phyloP scores from a whole-genome alignment of 2,329 filamentous ascomycete genomes.

The Aspergillus sp. region DNA sequence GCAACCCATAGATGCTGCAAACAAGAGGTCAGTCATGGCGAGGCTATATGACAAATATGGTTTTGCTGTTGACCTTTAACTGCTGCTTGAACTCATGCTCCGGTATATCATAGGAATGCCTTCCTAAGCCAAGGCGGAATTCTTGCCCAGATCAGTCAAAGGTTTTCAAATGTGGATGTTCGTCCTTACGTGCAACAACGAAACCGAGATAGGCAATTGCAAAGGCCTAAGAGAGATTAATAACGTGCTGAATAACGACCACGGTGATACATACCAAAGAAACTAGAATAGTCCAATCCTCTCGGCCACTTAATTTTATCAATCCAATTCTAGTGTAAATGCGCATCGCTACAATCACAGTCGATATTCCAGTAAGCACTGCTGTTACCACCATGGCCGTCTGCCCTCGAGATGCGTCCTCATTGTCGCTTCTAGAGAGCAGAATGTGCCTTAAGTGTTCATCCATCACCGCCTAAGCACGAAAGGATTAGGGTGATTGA shows the following conservation, averaged over 20 bases:
- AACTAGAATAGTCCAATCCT: constrained; percentile 32
- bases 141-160: constrained; percentile 21
- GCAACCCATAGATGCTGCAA: constrained; percentile 30
- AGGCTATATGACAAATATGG: no score
- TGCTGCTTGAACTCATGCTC: constrained; percentile 20
- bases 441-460: constrained; percentile 13
- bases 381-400: constrained; percentile 32
- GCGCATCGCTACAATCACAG: constrained; percentile 28
- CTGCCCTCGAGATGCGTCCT: constrained; percentile 23
- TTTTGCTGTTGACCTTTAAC: background rate
- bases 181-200: constrained; percentile 26
- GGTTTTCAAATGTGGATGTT: background rate
- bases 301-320: constrained; percentile 34
- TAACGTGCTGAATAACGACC: background rate
- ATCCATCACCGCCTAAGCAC: constrained; percentile 16
- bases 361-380: constrained; percentile 27
- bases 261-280: constrained; percentile 21
- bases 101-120: constrained; percentile 19
- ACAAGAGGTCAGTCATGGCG: no score
- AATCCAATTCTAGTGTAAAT: constrained; percentile 28
- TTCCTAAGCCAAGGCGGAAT: constrained; percentile 28
- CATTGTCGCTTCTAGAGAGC: constrained; percentile 17
- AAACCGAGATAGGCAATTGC: constrained; percentile 29
- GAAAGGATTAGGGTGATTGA: background rate
- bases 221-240: background rate